phyloP scores from a whole-genome alignment of 768 basidiomycete species.

The Psilocybe subaeruginosa region DNA sequence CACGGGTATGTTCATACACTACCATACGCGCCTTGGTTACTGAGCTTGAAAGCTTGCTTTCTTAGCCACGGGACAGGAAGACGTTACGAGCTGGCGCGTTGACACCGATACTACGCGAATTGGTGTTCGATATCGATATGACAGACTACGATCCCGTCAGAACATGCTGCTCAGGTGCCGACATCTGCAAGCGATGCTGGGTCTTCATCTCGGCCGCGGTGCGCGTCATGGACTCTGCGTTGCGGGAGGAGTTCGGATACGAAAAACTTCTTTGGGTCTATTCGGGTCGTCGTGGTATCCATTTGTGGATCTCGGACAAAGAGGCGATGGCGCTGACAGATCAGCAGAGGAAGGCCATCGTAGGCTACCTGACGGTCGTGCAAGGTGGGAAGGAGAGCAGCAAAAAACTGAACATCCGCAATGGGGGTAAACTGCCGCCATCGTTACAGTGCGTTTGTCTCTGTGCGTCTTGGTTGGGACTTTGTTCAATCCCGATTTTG shows the following conservation, averaged over 20 bases:
- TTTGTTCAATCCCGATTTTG: not conserved
- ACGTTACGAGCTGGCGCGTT: slow-evolving; percentile 71
- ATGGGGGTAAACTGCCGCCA: slow-evolving; percentile 62
- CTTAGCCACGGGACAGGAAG: slow-evolving; percentile 90
- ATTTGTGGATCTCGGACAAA: slow-evolving; percentile 94
- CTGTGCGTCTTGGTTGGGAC: not conserved
- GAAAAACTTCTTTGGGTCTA: slow-evolving; percentile 95
- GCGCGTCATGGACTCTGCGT: slow-evolving; percentile 74
- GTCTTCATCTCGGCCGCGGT: slow-evolving; percentile 92
- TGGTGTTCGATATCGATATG: slow-evolving; percentile 99
- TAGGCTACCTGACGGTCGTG: slow-evolving; percentile 85
- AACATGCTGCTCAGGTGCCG: slow-evolving; percentile 91
- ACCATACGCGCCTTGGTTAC: not conserved
- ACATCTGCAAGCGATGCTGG: slow-evolving; percentile 95
- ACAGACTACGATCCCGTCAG: slow-evolving; percentile 97
- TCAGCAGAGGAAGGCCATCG: slow-evolving; percentile 84
- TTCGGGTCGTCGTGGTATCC: slow-evolving; percentile 97
- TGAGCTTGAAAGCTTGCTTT: not conserved
- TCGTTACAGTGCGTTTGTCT: slow-evolving; percentile 59
- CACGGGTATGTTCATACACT: slow-evolving; percentile 57
- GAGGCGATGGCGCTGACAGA: slow-evolving; percentile 90
- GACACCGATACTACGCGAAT: slow-evolving; percentile 80
- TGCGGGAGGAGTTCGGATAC: slow-evolving; percentile 92
- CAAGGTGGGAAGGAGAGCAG: slow-evolving; percentile 79
- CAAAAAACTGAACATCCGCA: slow-evolving; percentile 81